Conservation (phyloP, 164 flowering plant genomes). For the Macadamia tetraphylla region DNA sequence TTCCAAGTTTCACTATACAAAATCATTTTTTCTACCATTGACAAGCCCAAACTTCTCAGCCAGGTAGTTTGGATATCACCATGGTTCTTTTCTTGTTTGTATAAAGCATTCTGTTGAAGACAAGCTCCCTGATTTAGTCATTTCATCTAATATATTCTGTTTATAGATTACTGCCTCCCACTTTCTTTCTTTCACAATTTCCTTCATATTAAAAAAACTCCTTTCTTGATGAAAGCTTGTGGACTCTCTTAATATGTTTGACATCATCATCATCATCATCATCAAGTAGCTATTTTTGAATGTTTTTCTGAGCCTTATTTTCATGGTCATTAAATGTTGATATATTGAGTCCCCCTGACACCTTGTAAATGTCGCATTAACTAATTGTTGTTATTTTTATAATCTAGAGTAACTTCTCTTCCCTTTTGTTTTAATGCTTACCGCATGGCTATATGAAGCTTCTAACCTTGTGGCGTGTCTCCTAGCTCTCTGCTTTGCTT, state of each 20-base stretch:
- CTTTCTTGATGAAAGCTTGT: too few species aligned
- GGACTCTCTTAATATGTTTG: too few species aligned
- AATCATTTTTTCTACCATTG: conserved; percentile 79
- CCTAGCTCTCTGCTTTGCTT: conserved; percentile 88
- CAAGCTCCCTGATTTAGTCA: neutral
- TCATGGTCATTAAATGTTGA: too few species aligned
- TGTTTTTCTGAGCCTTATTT: too few species aligned
- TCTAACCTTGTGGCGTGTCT: conserved; percentile 16
- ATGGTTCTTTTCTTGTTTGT: conserved; percentile 1
- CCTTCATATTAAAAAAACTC: neutral
- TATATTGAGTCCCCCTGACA: too few species aligned
- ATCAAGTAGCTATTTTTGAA: too few species aligned
- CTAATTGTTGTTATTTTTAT: too few species aligned
- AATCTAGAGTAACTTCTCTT: neutral
- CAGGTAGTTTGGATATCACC: conserved; percentile 44
- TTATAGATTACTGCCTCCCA: neutral
- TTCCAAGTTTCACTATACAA: conserved; percentile 54
- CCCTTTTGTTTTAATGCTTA: neutral
- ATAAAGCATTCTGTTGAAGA: neutral
- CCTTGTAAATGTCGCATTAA: too few species aligned
- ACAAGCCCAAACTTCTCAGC: conserved; percentile 96
- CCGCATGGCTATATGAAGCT: conserved; percentile 4
- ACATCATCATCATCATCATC: too few species aligned
- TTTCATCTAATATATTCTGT: neutral
- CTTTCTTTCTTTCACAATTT: neutral